Evolutionary conservation across 345 rosid species (phyloP).

Genomic region (Aquilaria sinensis): DNA sequence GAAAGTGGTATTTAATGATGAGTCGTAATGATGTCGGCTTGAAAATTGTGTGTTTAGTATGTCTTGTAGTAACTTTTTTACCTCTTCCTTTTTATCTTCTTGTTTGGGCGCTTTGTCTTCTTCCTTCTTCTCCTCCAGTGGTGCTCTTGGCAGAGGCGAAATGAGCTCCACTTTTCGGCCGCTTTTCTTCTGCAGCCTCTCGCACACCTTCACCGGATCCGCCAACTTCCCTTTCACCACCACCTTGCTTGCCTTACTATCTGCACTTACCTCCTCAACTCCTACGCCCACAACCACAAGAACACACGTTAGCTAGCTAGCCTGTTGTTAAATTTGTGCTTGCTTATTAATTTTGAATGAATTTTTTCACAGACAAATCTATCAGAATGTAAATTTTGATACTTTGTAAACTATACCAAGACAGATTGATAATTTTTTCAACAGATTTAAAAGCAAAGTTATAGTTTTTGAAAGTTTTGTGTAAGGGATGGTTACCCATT

Average conservation of each 20-base stretch:
- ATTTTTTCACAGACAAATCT: too few relatives aligned
- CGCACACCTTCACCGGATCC: constrained; percentile 50
- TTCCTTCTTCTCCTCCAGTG: constrained; percentile 23
- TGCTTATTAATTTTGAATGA: background rate
- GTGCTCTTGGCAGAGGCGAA: constrained; percentile 62
- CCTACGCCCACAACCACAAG: constrained; percentile 24
- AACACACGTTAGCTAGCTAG: too few relatives aligned
- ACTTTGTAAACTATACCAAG: too few relatives aligned
- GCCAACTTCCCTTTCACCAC: constrained; percentile 74
- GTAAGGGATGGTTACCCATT: too few relatives aligned
- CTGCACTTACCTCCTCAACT: constrained; percentile 52
- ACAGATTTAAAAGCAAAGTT: too few relatives aligned
- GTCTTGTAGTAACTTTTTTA: constrained; percentile 7
- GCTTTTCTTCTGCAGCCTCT: constrained; percentile 60
- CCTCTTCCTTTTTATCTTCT: constrained; percentile 50
- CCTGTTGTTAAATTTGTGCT: background rate
- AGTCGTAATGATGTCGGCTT: constrained; percentile 2
- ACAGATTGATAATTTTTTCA: too few relatives aligned
- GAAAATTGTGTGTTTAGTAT: background rate
- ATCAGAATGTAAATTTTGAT: too few relatives aligned
- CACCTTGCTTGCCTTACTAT: constrained; percentile 55
- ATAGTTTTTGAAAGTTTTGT: too few relatives aligned
- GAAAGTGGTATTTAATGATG: constrained; percentile 1
- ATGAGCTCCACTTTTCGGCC: constrained; percentile 62
- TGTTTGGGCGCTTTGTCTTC: constrained; percentile 27